Conservation (phyloP, 345 rosid species). For the Orychophragmus violaceus region DNA sequence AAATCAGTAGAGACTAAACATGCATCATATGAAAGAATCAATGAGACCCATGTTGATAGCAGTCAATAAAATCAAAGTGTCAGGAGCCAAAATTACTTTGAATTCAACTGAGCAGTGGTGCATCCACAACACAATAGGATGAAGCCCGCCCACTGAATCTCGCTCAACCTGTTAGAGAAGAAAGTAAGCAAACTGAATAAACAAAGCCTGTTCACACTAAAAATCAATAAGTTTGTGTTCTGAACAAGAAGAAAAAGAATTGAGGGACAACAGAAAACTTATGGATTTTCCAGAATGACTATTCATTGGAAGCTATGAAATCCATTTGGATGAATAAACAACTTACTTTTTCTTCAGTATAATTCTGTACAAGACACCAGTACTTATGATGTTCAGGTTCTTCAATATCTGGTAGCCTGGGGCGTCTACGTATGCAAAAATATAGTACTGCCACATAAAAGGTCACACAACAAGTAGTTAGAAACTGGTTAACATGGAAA, state of each 20-base stretch:
- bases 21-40: background rate
- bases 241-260: background rate
- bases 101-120: slow-evolving; percentile 92
- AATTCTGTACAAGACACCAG: slow-evolving; percentile 85
- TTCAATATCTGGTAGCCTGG: slow-evolving; percentile 97
- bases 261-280: background rate
- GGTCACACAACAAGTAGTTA: slow-evolving; percentile 11
- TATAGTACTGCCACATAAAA: slow-evolving; percentile 70
- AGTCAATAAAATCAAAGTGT: background rate
- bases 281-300: background rate
- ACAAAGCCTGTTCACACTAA: background rate
- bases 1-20: background rate
- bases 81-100: slow-evolving; percentile 49
- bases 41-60: background rate
- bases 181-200: background rate
- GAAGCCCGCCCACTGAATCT: slow-evolving; percentile 97
- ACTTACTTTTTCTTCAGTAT: slow-evolving; percentile 88
- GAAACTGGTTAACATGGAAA: slow-evolving; percentile 5
- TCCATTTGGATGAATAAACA: background rate
- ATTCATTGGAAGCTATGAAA: background rate
- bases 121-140: slow-evolving; percentile 90
- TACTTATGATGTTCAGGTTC: slow-evolving; percentile 92
- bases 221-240: slow-evolving; percentile 10
- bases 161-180: slow-evolving; percentile 59
- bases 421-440: slow-evolving; percentile 94